These are phyloP conservation scores for Rhizopogon sp. DNA, from an alignment of 768 basidiomycete genomes.

Conservation along the genomic window DNA sequence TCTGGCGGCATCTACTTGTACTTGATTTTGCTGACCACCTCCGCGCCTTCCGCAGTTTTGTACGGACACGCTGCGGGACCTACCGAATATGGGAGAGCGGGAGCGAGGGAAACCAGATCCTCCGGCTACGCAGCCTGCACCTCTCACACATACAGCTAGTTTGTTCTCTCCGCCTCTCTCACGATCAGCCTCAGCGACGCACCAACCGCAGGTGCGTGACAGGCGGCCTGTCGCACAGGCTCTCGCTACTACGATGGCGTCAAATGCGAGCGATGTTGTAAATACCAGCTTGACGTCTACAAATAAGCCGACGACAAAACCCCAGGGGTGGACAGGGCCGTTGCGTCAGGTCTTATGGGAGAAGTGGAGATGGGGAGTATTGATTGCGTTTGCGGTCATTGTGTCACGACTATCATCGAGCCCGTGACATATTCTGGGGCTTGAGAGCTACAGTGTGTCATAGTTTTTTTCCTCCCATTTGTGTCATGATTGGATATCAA, in stretches of 20 bases:
- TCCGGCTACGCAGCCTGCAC: constrained; percentile 18
- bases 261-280: constrained; percentile 6
- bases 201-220: constrained; percentile 14
- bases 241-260: constrained; percentile 4
- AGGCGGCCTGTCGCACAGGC: constrained; percentile 14
- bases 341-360: constrained; percentile 72
- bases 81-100: constrained; percentile 92
- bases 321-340: constrained; percentile 50
- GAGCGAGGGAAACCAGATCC: constrained; percentile 52
- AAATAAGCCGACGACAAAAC: constrained; percentile 24
- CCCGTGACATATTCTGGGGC: constrained; percentile 15
- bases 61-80: constrained; percentile 53
- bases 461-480: constrained; percentile 4
- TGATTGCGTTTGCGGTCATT: constrained; percentile 73
- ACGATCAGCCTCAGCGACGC: constrained; percentile 16
- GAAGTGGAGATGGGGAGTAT: constrained; percentile 80
- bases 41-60: constrained; percentile 53
- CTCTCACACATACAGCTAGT: constrained; percentile 11
- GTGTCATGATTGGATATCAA: background rate
- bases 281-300: constrained; percentile 13
- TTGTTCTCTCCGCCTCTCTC: constrained; percentile 10
- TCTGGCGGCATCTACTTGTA: constrained; percentile 10
- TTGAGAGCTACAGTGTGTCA: background rate
- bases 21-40: constrained; percentile 12
- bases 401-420: constrained; percentile 70